Conservation (phyloP, 2,329 filamentous ascomycete genomes). For the Diaporthe longicolla region DNA sequence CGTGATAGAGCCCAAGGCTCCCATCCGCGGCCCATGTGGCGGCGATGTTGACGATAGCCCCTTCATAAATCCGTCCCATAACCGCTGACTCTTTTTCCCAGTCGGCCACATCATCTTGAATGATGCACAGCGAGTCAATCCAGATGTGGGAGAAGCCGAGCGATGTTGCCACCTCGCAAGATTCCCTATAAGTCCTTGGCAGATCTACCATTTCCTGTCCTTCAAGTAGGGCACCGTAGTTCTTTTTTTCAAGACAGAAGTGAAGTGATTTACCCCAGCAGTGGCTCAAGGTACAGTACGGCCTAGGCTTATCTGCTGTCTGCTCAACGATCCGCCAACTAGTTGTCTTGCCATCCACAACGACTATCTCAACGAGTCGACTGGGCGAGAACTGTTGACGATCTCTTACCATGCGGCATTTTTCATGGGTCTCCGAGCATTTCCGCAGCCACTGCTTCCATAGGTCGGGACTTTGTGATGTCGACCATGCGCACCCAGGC, state of each 20-base stretch:
- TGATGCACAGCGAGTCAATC: neutral
- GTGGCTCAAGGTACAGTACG: constrained; percentile 4
- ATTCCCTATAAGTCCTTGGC: neutral
- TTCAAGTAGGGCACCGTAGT: neutral
- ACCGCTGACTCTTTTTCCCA: neutral
- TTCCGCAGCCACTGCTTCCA: neutral
- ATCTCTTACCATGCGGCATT: neutral
- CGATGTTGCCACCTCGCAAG: neutral
- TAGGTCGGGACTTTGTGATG: neutral
- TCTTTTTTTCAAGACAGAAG: neutral
- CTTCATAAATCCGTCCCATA: constrained; percentile 22
- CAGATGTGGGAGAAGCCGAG: neutral
- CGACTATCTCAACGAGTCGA: neutral
- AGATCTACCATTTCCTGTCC: neutral
- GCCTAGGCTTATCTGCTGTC: neutral
- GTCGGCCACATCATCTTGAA: neutral
- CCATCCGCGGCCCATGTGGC: neutral
- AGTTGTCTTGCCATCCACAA: neutral
- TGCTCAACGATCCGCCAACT: neutral
- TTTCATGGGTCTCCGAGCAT: neutral
- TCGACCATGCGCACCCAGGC: neutral
- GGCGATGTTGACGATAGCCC: constrained; percentile 13
- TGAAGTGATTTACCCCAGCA: neutral
- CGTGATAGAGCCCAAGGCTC: neutral
- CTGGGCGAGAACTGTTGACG: neutral